phyloP scores from a whole-genome alignment of 495 filamentous ascomycete species.

The Trichoderma erinaceum region DNA sequence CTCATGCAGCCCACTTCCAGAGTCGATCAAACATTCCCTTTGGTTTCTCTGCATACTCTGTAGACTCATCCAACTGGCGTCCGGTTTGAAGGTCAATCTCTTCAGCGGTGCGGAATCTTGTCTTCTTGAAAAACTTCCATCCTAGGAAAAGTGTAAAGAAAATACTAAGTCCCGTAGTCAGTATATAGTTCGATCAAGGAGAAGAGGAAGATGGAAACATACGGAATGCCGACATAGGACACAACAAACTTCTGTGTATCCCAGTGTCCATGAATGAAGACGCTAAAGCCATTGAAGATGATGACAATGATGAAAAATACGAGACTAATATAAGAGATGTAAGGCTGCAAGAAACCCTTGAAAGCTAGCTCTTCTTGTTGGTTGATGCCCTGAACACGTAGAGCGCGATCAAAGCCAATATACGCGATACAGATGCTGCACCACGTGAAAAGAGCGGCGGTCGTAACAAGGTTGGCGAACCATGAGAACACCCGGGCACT shows the following conservation, averaged over 20 bases:
- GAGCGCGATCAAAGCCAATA: conserved; percentile 54
- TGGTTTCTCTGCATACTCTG: neutral
- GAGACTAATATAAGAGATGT: conserved; percentile 43
- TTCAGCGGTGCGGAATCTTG: neutral
- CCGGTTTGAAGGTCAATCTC: neutral
- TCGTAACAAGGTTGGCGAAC: conserved; percentile 25
- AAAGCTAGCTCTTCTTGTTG: conserved; percentile 43
- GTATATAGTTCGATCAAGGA: conserved; percentile 31
- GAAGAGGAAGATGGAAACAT: neutral
- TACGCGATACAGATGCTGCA: conserved; percentile 54
- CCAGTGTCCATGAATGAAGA: conserved; percentile 53
- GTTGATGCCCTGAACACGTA: conserved; percentile 41
- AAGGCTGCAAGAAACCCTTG: conserved; percentile 47
- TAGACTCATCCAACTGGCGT: conserved; percentile 2
- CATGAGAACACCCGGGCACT: conserved; percentile 29
- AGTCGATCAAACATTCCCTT: neutral
- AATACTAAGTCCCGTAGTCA: neutral
- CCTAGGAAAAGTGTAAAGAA: neutral
- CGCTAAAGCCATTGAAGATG: conserved; percentile 58
- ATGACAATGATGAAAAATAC: conserved; percentile 45
- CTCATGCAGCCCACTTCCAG: neutral
- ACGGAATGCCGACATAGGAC: conserved; percentile 13
- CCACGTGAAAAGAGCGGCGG: conserved; percentile 37
- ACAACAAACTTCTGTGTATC: conserved; percentile 11
- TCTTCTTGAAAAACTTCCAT: conserved; percentile 6